Conservation (phyloP, 2,329 filamentous ascomycete species). For the Lachnellula occidentalis region DNA sequence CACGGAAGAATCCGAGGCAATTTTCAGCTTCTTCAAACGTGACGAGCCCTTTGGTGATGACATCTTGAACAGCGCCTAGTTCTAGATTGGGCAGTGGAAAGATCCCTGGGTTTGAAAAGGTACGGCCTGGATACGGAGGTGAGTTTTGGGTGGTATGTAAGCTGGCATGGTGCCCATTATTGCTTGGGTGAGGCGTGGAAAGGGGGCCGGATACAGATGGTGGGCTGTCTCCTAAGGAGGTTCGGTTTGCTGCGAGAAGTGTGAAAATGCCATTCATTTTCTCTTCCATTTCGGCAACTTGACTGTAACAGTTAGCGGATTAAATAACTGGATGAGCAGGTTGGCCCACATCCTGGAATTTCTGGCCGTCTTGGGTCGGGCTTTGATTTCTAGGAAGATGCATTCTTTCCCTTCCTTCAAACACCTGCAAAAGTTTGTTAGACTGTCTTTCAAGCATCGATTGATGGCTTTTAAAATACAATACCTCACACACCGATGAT, state of each 20-base stretch:
- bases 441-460: constrained; percentile 32
- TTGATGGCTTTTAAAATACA: neutral
- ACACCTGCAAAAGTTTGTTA: constrained; percentile 31
- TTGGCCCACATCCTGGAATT: constrained; percentile 38
- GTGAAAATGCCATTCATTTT: constrained; percentile 25
- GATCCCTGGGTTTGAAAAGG: neutral
- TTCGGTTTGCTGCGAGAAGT: constrained; percentile 10
- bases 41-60: constrained; percentile 11
- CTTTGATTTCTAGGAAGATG: constrained; percentile 44
- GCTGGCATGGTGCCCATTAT: neutral
- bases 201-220: neutral
- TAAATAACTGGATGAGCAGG: neutral
- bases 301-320: constrained; percentile 12
- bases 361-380: constrained; percentile 44
- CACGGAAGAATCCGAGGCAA: constrained; percentile 9
- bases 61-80: constrained; percentile 34
- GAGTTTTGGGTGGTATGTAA: neutral
- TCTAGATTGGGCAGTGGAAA: constrained; percentile 46
- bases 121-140: neutral
- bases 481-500: constrained; percentile 47
- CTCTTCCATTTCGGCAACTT: constrained; percentile 32
- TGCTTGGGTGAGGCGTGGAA: neutral
- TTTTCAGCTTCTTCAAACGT: constrained; percentile 16
- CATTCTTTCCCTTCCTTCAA: constrained; percentile 14
- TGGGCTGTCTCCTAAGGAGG: constrained; percentile 4